phyloP scores from a whole-genome alignment of 2,329 filamentous ascomycete species.

The Raffaelea arxii region DNA sequence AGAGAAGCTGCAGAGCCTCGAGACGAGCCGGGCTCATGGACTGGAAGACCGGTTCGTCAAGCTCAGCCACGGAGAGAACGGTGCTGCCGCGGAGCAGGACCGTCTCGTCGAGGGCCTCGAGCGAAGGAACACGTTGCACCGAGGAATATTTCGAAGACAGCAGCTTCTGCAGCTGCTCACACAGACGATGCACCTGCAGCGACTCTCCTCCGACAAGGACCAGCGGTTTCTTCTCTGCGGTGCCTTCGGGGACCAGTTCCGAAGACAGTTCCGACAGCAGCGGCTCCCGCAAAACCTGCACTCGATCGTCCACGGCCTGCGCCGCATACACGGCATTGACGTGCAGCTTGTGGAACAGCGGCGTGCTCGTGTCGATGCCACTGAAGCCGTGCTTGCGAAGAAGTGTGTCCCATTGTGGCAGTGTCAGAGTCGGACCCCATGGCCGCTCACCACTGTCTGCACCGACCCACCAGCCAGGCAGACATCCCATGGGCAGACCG shows the following conservation, averaged over 20 bases:
- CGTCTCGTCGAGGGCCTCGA: no score
- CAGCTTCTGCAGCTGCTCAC: no score
- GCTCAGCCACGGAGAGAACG: no score
- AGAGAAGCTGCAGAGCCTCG: background rate
- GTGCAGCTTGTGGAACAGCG: background rate
- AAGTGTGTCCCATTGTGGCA: slow-evolving; percentile 14
- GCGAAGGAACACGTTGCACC: no score
- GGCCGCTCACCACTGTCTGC: slow-evolving; percentile 8
- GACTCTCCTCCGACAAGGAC: slow-evolving; percentile 14
- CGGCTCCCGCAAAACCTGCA: slow-evolving; percentile 15
- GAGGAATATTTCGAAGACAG: no score
- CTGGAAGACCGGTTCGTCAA: slow-evolving; percentile 16
- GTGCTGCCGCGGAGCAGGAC: no score
- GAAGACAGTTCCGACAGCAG: no score
- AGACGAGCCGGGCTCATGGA: slow-evolving; percentile 9
- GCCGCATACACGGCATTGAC: slow-evolving; percentile 13
- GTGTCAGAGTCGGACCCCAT: slow-evolving; percentile 8
- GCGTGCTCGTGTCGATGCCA: slow-evolving; percentile 10
- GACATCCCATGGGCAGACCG: slow-evolving; percentile 8
- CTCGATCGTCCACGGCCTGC: slow-evolving; percentile 16
- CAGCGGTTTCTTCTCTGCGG: no score
- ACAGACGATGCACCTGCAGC: no score
- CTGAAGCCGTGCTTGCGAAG: slow-evolving; percentile 16
- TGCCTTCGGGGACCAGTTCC: no score
- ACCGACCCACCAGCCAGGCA: slow-evolving; percentile 15